Conservation (phyloP, 306 rosid species). For the Biancaea sappan region DNA sequence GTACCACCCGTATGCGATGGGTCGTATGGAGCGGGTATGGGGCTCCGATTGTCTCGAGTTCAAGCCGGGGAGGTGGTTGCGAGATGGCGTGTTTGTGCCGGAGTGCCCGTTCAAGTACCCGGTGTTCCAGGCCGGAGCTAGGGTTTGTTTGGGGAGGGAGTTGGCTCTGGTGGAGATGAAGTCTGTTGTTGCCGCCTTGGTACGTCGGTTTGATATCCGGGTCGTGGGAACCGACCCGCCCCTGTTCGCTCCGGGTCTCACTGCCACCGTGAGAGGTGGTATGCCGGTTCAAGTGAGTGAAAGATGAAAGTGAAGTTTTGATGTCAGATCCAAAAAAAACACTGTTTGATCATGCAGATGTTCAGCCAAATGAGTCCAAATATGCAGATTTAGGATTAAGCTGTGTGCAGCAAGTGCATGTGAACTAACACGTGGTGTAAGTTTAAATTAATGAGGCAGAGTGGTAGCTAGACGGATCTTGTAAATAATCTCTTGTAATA, state of each 20-base stretch:
- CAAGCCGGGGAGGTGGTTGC: conserved; percentile 81
- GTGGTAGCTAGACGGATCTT: background rate
- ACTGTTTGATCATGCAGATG: background rate
- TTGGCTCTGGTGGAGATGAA: conserved; percentile 76
- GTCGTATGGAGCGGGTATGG: conserved; percentile 86
- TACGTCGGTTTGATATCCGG: conserved; percentile 55
- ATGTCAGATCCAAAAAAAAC: background rate
- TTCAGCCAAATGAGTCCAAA: background rate
- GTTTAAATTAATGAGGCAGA: background rate
- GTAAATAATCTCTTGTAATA: conserved; percentile 22
- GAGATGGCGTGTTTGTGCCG: conserved; percentile 46
- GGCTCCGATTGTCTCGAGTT: conserved; percentile 68
- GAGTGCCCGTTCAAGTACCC: conserved; percentile 68
- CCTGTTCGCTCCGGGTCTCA: conserved; percentile 69
- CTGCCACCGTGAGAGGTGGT: conserved; percentile 73
- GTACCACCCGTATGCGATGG: conserved; percentile 93
- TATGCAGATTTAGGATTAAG: background rate
- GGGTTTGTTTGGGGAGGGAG: conserved; percentile 91
- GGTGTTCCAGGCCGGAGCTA: conserved; percentile 77
- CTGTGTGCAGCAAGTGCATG: background rate
- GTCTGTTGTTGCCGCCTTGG: conserved; percentile 38
- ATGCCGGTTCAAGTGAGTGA: conserved; percentile 59
- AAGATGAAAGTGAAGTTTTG: conserved; percentile 31
- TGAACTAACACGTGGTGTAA: background rate
- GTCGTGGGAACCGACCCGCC: conserved; percentile 30